Conservation (phyloP, 352 stramenopile genomes). For the Globisporangium paroecandrum region DNA sequence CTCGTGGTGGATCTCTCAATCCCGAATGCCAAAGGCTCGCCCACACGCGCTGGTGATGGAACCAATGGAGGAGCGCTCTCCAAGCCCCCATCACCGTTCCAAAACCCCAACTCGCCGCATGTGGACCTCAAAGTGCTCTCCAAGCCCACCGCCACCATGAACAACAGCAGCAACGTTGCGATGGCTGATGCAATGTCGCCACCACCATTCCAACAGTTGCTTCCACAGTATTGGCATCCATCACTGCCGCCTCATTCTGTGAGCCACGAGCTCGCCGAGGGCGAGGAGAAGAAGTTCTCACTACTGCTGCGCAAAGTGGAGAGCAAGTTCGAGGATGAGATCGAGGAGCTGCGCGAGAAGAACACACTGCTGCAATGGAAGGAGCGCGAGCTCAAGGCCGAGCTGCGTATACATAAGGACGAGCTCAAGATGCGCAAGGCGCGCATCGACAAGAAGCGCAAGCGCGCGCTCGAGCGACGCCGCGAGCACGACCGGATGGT, state of each 20-base stretch:
- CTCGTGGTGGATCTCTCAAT: slow-evolving; percentile 66
- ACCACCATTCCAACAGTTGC: not conserved
- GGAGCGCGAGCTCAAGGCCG: slow-evolving; percentile 69
- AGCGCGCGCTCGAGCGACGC: slow-evolving; percentile 54
- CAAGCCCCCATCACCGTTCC: slow-evolving; percentile 8
- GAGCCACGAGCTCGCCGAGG: slow-evolving; percentile 18
- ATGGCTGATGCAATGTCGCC: not conserved
- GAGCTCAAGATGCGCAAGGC: slow-evolving; percentile 64
- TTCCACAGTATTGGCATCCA: slow-evolving; percentile 8
- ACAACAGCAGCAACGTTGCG: slow-evolving; percentile 1
- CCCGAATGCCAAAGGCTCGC: slow-evolving; percentile 35
- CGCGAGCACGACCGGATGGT: slow-evolving; percentile 53
- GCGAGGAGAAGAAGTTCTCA: slow-evolving; percentile 54
- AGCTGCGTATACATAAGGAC: slow-evolving; percentile 53
- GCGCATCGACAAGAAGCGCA: slow-evolving; percentile 71
- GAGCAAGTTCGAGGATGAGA: slow-evolving; percentile 76
- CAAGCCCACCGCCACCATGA: slow-evolving; percentile 21
- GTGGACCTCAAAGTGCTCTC: slow-evolving; percentile 46
- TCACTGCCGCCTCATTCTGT: not conserved
- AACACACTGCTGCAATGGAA: slow-evolving; percentile 67
- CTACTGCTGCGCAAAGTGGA: slow-evolving; percentile 74
- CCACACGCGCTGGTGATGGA: slow-evolving; percentile 18
- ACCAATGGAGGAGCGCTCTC: not conserved
- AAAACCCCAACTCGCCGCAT: slow-evolving; percentile 30
- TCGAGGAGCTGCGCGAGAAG: slow-evolving; percentile 67